phyloP scores from a whole-genome alignment of 2,329 filamentous ascomycete genomes.

The Coleophoma crateriformis region DNA sequence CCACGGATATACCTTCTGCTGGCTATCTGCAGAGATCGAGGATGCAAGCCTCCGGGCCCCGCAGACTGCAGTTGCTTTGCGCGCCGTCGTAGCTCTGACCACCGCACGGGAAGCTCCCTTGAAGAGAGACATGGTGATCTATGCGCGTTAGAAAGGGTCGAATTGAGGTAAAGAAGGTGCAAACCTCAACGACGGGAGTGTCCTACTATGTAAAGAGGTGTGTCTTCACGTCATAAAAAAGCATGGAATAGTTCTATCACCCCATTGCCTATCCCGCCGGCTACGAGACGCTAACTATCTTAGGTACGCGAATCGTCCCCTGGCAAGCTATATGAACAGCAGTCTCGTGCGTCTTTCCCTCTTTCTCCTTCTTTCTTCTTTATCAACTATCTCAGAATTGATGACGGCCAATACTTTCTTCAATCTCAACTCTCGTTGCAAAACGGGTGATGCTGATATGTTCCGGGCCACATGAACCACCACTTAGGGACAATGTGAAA shows the following conservation, averaged over 20 bases:
- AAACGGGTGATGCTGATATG: constrained; percentile 60
- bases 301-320: not conserved
- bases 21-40: constrained; percentile 38
- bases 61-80: constrained; percentile 17
- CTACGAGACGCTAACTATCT: not conserved
- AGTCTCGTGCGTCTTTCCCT: not conserved
- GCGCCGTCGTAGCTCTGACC: constrained; percentile 11
- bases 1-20: constrained; percentile 46
- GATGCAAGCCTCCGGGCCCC: constrained; percentile 19
- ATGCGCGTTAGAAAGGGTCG: not conserved
- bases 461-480: constrained; percentile 58
- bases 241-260: not conserved
- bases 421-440: constrained; percentile 44
- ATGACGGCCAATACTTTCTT: constrained; percentile 59
- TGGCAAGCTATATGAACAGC: not conserved
- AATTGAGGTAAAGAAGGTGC: not conserved
- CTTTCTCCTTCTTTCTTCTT: constrained; percentile 35
- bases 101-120: constrained; percentile 21
- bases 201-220: not conserved
- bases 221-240: not conserved
- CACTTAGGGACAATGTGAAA: constrained; percentile 58
- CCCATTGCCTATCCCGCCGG: not conserved
- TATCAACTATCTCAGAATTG: constrained; percentile 77
- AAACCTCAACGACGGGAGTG: not conserved
- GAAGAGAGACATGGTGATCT: constrained; percentile 24